Base-by-base conservation (phyloP, 805 yeast species). In the Myxozyma vanderwaltii region DNA sequence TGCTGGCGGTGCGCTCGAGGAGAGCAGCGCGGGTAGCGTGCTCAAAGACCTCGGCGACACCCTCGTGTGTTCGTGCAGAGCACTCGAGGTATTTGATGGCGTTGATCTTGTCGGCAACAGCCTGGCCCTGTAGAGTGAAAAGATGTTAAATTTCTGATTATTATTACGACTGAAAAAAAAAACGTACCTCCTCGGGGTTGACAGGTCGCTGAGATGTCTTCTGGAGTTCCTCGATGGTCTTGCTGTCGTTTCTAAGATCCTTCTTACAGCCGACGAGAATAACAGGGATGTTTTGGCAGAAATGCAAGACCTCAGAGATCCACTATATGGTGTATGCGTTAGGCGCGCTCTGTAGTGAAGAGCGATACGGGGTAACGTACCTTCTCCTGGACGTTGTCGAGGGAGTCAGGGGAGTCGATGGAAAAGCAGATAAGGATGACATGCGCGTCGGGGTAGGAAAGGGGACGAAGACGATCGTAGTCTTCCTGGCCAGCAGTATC, bases 401-500 rank as follows among this genome's bases (percentile, higher is more conserved):
- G 81, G 27, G 96, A 89, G 75, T 90, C 96, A 68, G 96, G 96
- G 43, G 91, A 81, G 72, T 89, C 96, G 64, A 91, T 82, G 19
- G 96, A 85, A 79, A 90, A 91, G 81, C 97, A 91, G 70, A 91
- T 89, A 72, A 91, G 81, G 61, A 91, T 88, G 64, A 91, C 97
- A 73, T 89, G 88, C 40, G 96, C 87, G 74, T 91, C 96, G 63
- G 96, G 96, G 76, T 91, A 91, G 13, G 92, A 86, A 66, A 89
- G 79, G 45, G 96, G 96, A 77, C 96, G 86, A 69, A 89, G 80
- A 76, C 96, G 88, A 76, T 90, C 96, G 74, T 91, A 91, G 79
- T 91, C 97, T 80, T 91, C 97, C 82, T 91, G 97, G 66, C 97
- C 97, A 57, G 97, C 96, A 68, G 97, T 91, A 90, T 91, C 97